A percentile compares a stretch with the other conserved stretches of the same genome.
phyloP scores from a whole-genome alignment of 2,329 filamentous ascomycete species.

The Ophiostoma himal-ulmi region DNA sequence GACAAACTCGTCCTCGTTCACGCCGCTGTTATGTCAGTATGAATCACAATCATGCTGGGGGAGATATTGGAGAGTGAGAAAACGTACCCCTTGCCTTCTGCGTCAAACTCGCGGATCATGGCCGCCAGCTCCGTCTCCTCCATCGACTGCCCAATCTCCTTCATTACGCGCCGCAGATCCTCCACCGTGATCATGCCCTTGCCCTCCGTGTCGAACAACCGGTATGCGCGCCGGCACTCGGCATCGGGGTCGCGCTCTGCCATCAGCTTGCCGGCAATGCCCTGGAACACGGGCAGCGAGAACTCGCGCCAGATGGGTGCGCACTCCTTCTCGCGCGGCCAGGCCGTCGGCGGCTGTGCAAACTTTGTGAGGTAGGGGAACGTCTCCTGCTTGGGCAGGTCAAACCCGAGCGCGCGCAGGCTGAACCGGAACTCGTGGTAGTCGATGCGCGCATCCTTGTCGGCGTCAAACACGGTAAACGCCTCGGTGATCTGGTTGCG shows the following conservation, averaged over 20 bases:
- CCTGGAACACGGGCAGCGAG: conserved; percentile 65
- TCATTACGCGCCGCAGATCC: conserved; percentile 78
- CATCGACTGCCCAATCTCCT: conserved; percentile 86
- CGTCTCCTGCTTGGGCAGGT: conserved; percentile 79
- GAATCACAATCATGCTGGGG: too few relatives aligned
- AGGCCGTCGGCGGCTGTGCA: conserved; percentile 64
- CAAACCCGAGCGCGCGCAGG: conserved; percentile 90
- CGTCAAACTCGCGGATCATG: conserved; percentile 98
- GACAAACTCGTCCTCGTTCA: conserved; percentile 63
- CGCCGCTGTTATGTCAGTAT: conserved; percentile 39
- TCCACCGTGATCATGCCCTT: conserved; percentile 87
- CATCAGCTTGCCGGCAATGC: conserved; percentile 73
- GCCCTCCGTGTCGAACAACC: conserved; percentile 85
- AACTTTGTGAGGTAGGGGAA: conserved; percentile 74
- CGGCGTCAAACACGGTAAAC: conserved; percentile 94
- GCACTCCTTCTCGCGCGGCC: conserved; percentile 47
- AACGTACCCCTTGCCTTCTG: conserved; percentile 70
- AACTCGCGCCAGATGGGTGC: conserved; percentile 65
- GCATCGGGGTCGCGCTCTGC: conserved; percentile 77
- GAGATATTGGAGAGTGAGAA: too few relatives aligned
- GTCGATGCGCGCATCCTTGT: conserved; percentile 89
- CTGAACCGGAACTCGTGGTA: conserved; percentile 98
- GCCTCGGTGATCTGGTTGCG: conserved; percentile 82
- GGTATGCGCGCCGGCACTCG: conserved; percentile 86
- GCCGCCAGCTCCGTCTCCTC: conserved; percentile 87